Evolutionary conservation across 176 grass and related monocot species (phyloP), one percentile per base, ranked within the genome.

Genomic region (Chrysopogon serrulatus): DNA sequence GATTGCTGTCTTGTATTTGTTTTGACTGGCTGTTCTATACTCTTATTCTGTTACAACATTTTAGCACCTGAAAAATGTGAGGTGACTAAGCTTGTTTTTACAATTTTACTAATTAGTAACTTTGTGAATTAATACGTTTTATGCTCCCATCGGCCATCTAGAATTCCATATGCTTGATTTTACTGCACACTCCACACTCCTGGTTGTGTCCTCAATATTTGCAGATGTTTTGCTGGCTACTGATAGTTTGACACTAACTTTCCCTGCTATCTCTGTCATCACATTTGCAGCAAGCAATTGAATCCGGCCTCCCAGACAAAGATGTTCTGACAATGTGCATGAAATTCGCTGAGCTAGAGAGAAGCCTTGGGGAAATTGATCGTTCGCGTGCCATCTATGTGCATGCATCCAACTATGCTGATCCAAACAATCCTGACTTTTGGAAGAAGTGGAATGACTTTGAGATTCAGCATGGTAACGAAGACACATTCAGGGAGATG

Each of bases 371-470:
- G 65, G 97, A 99, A 91, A 99, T 99, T 17, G 96, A 99, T 72
- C 91, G 97, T 56, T 92, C 97, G 0, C 87, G 93, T 39, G 90
- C 87, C n/a, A 87, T 99, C 67, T 99, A 87, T 87, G 69, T 94
- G 13, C 92, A 92, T 21, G 81, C 97, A 45, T 94, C 97, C 59
- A 92, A 91, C 60, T 96, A 92, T 86, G 87, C 87, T 32, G 96
- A 99, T 83, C 93, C 96, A 78, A 89, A 92, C 69, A 84, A 94
- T 83, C 88, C 89, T 51, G 88, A 94, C 71, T 99, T 99, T 79
- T 96, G 96, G 96, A 94, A 90, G 54, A 96, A 90, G 79, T 99
- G 96, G 96, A 95, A 99, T 31, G 93, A 99, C 71, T 99, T 99
- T 75, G 96, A 99, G 86, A 92, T 99, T 68, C 93, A 94, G 72